Evolutionary conservation across 768 basidiomycete species (phyloP), one percentile per base, ranked within the genome.

Genomic region (Epithele typhae): DNA sequence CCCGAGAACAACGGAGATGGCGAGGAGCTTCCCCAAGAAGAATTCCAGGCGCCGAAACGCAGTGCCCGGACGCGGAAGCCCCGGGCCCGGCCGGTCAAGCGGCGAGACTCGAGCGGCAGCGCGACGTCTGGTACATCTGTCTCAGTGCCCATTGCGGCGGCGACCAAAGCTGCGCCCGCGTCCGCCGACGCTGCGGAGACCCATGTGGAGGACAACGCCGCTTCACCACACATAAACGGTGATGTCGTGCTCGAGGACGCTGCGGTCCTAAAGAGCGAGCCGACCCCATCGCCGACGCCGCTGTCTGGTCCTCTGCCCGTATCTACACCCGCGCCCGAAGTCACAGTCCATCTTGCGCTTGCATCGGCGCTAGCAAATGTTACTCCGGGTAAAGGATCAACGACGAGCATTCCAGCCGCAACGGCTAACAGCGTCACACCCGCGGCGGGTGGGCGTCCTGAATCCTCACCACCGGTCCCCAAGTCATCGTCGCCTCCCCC

Each of bases 91-190:
- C 44, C 52, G 27, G 36, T 22, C 11, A 59, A 51, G 48, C 48
- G 77, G 17, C 66, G 75, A 38, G 72, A 72, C 48, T 82, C 81
- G 2, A 77, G 70, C 44, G 69, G 72, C 15, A 81, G 79, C 49
- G 77, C 76, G 47, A 71, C 73, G 1, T 69, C 72, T 5, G 54
- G 47, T 23, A 66, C 67, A 10, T 69, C 70, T 4, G 57, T 55
- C 12, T 65, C 69, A 3, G 60, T 53, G 3, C 68, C 69, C 3
- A 58, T 62, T 35, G 61, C 68, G 24, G 64, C 60, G 4, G 59
- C 55, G 14, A 35, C 57, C 22, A 52, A 54, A 35, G 39, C 43
- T 33, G 42, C 43, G 19, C 45, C 51, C 17, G 36, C 27, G 27
- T 14, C 27, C 27, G 27, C 27, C 27, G 27, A 30, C 25, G 41